Evolutionary conservation across 495 filamentous ascomycete genomes (phyloP).

Genomic region (Sabuloglossum arenarium): DNA sequence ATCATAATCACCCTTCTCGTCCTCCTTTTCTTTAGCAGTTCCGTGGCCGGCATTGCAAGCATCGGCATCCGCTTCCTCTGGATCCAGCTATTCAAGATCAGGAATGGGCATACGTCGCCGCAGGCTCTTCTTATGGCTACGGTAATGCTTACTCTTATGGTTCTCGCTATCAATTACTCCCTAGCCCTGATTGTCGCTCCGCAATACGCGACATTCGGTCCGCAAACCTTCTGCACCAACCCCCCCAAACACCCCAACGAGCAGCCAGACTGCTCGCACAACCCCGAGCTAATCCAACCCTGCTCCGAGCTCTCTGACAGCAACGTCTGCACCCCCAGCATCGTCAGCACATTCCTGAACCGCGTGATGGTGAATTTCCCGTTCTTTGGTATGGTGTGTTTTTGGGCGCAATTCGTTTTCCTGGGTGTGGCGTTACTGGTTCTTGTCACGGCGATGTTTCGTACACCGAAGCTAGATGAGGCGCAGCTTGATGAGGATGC

Average conservation of each 20-base stretch:
- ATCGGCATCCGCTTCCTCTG: constrained; percentile 92
- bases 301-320: constrained; percentile 56
- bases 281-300: constrained; percentile 45
- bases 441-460: constrained; percentile 52
- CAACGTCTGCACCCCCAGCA: constrained; percentile 70
- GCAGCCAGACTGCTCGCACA: constrained; percentile 62
- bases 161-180: constrained; percentile 76
- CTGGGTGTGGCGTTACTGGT: constrained; percentile 49
- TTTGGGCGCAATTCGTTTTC: constrained; percentile 91
- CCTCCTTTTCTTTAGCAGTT: constrained; percentile 67
- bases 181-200: constrained; percentile 81
- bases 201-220: constrained; percentile 85
- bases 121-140: constrained; percentile 86
- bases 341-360: constrained; percentile 83
- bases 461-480: constrained; percentile 54
- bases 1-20: constrained; percentile 64
- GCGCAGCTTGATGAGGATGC: constrained; percentile 67
- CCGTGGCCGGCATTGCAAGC: constrained; percentile 62
- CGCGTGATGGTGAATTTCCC: constrained; percentile 89
- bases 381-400: constrained; percentile 79
- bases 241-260: constrained; percentile 28
- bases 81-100: constrained; percentile 76
- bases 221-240: constrained; percentile 79
- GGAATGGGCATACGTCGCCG: constrained; percentile 70
- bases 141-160: constrained; percentile 72